Conservation (phyloP, 1,284 basidiomycete species). For the Cystobasidium slooffiae region DNA sequence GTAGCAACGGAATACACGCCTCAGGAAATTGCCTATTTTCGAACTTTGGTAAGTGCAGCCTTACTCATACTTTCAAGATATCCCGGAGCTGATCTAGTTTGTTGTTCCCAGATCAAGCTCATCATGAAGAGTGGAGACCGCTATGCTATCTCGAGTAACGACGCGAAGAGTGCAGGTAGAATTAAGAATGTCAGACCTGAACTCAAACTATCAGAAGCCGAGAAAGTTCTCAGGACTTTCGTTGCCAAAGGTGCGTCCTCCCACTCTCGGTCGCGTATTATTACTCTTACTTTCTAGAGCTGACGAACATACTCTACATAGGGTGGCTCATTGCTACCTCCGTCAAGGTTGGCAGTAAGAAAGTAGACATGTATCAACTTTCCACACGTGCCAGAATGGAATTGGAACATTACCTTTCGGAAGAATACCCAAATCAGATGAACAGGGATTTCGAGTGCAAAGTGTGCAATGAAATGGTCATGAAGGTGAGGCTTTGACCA, state of each 20-base stretch:
- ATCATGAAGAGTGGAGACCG: constrained; percentile 78
- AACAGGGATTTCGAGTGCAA: constrained; percentile 62
- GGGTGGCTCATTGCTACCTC: constrained; percentile 49
- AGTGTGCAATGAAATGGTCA: constrained; percentile 70
- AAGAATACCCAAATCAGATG: constrained; percentile 70
- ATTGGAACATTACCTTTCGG: constrained; percentile 72
- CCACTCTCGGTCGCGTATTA: constrained; percentile 65
- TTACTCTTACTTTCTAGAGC: not conserved
- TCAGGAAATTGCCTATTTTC: constrained; percentile 78
- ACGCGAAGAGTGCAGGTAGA: constrained; percentile 72
- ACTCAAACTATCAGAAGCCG: constrained; percentile 75
- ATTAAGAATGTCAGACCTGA: constrained; percentile 63
- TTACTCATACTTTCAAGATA: not conserved
- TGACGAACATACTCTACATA: constrained; percentile 13
- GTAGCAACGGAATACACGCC: constrained; percentile 78
- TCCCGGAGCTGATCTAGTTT: not conserved
- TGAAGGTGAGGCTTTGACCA: constrained; percentile 34
- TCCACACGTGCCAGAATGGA: constrained; percentile 75
- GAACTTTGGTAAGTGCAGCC: constrained; percentile 66
- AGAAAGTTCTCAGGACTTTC: constrained; percentile 73
- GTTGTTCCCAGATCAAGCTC: constrained; percentile 70
- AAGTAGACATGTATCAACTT: constrained; percentile 64
- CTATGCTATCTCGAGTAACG: constrained; percentile 74
- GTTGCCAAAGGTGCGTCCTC: constrained; percentile 78
- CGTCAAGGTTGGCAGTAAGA: constrained; percentile 61